Conservation (phyloP, 352 stramenopile genomes). For the Globisporangium okanoganense region DNA sequence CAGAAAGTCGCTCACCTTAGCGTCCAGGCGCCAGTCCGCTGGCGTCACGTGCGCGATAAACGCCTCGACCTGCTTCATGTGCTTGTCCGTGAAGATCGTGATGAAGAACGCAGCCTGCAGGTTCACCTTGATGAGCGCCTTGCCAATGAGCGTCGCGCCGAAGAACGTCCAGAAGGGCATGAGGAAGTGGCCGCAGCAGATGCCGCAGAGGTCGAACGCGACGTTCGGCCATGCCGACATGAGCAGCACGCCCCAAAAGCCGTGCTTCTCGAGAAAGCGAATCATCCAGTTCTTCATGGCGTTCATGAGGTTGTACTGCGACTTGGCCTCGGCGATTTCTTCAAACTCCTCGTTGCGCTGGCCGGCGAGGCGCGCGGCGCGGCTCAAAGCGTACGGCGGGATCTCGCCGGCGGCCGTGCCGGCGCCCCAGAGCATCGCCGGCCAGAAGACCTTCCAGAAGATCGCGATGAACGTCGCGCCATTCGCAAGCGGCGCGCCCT, state of each 20-base stretch:
- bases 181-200: conserved; percentile 93
- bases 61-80: conserved; percentile 82
- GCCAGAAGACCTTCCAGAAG: conserved; percentile 89
- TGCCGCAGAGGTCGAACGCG: conserved; percentile 93
- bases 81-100: conserved; percentile 86
- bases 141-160: conserved; percentile 91
- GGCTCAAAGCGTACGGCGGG: conserved; percentile 91
- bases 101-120: conserved; percentile 90
- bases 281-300: conserved; percentile 94
- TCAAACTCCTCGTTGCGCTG: conserved; percentile 90
- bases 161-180: conserved; percentile 97
- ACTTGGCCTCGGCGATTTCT: conserved; percentile 81
- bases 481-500: conserved; percentile 27
- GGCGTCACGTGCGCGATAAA: conserved; percentile 79
- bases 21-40: conserved; percentile 66
- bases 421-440: conserved; percentile 90
- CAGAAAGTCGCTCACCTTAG: conserved; percentile 81
- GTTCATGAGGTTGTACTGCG: conserved; percentile 87
- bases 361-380: conserved; percentile 76
- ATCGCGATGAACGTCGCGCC: conserved; percentile 82
- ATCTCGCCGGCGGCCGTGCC: conserved; percentile 93
- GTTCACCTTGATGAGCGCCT: conserved; percentile 91
- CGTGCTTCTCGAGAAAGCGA: conserved; percentile 86
- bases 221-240: conserved; percentile 95
- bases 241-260: conserved; percentile 92